Base-by-base conservation (phyloP, 495 filamentous ascomycete species). In the Usnea hakonensis region DNA sequence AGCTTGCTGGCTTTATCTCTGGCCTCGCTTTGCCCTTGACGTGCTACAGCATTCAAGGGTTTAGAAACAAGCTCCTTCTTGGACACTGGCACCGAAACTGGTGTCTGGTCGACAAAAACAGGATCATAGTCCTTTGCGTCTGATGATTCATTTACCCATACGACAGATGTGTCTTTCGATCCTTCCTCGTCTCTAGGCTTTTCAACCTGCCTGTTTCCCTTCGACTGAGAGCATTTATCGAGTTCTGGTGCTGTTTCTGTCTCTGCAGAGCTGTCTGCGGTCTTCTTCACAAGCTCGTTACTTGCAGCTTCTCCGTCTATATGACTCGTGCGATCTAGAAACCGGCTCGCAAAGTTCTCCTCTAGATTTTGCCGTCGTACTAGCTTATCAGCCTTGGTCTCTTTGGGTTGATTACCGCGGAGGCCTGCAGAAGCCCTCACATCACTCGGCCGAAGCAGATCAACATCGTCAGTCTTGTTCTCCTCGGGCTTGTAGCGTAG, bases 391-490 rank as follows among this genome's bases (percentile, higher is more conserved):
- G 37, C 36, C 5, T 73, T 64, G 30, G 65, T 57, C 26, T 76
- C 68, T 46, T 69, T 70, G 13, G 66, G 61, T 28, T 65, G 30
- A n/a, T 59, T 64, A 32, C 66, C 73, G 0, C 63, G 38, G 36
- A 70, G 60, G 26, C 72, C 67, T 50, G 77, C 78, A 21, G 72
- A 71, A 48, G 78, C 72, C 43, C 79, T 75, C 48, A 83, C 78
- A 61, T 83, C 81, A 60, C 72, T 80, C 4, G 80, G 74, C 52
- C 75, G 65, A 53, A 83, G 65, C 16, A 74, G 57, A 43, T 77
- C 75, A 41, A 82, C 55, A 54, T 81, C 74, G 8, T 79, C 77
- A 17, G 57, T 67, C 26, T 65, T 68, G 2, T 64, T 67, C 32
- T 70, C 69, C 38, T 58, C 41, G 37, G 63, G 23, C 38, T 66